Conservation (phyloP, 139 green algal genomes). For the Haematococcus sp. region DNA sequence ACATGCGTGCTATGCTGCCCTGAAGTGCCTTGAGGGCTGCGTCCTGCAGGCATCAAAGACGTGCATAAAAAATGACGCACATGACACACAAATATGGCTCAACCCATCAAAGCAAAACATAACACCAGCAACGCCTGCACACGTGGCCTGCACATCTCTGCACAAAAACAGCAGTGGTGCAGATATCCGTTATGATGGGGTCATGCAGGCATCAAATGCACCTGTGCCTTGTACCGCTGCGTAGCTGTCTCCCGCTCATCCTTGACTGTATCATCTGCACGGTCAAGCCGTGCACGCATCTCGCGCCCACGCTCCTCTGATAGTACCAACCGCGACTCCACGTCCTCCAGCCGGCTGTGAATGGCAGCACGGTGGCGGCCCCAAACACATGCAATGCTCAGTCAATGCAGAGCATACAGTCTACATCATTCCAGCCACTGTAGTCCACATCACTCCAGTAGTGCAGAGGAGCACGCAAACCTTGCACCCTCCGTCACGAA, state of each 20-base stretch:
- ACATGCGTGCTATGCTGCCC: background rate
- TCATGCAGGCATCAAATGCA: constrained; percentile 13
- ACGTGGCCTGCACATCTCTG: no score
- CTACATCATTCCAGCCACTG: no score
- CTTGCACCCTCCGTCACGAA: background rate
- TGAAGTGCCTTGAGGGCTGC: background rate
- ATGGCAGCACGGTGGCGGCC: background rate
- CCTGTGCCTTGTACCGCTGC: background rate
- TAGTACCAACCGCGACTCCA: constrained; percentile 16
- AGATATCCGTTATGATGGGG: no score
- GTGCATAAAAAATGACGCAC: background rate
- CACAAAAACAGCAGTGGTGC: no score
- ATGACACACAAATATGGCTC: background rate
- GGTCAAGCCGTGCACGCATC: constrained; percentile 6
- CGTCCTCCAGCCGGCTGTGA: background rate
- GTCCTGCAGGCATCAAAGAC: constrained; percentile 12
- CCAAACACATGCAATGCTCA: background rate
- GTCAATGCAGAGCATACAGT: background rate
- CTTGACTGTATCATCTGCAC: constrained; percentile 15
- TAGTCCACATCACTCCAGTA: no score
- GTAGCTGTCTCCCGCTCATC: constrained; percentile 2
- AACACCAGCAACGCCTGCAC: no score
- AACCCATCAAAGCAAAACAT: no score
- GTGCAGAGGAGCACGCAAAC: background rate
- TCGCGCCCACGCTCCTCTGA: constrained; percentile 15